phyloP scores from a whole-genome alignment of 192 early-diverging fungal genomes.

The Coemansia furcata region DNA sequence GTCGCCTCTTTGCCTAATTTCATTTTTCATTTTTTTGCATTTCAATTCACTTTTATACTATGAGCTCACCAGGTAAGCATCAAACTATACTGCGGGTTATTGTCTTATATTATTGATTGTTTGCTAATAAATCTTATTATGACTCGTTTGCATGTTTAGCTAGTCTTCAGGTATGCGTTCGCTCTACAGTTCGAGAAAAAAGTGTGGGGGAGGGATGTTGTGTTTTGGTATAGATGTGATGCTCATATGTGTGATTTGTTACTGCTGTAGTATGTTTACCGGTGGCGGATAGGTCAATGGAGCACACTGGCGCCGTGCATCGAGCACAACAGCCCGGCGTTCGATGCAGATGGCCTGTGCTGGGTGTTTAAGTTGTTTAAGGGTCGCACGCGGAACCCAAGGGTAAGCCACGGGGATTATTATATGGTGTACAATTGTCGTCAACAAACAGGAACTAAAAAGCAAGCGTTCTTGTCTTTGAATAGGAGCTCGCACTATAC shows the following conservation, averaged over 20 bases:
- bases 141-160: constrained; percentile 5
- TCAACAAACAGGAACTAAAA: not conserved
- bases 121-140: not conserved
- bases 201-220: not conserved
- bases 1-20: not conserved
- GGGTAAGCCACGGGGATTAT: constrained; percentile 2
- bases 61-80: not conserved
- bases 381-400: constrained; percentile 44
- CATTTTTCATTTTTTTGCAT: constrained; percentile 4
- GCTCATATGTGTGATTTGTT: not conserved
- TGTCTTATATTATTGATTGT: not conserved
- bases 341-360: constrained; percentile 47
- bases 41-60: constrained; percentile 4
- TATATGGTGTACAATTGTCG: not conserved
- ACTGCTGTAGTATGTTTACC: constrained; percentile 50
- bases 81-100: not conserved
- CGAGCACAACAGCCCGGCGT: constrained; percentile 51
- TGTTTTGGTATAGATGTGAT: not conserved
- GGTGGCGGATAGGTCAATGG: constrained; percentile 55
- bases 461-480: not conserved
- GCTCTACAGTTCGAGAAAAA: not conserved
- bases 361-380: constrained; percentile 55
- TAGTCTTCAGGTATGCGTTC: constrained; percentile 30
- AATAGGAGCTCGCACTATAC: constrained; percentile 34
- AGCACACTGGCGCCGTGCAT: constrained; percentile 44